Conservation (phyloP, 106 monocot species). For the Posidonia australis region DNA sequence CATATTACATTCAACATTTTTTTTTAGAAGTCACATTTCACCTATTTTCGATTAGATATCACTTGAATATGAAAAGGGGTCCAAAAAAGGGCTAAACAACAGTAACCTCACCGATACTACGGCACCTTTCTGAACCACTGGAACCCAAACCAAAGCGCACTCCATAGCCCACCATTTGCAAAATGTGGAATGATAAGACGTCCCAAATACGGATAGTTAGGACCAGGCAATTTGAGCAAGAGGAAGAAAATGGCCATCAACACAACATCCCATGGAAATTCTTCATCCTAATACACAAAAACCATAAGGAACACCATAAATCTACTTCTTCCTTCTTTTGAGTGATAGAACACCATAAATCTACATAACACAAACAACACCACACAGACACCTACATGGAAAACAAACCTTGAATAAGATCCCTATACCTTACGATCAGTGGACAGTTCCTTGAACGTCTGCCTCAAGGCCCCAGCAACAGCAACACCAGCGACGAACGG, state of each 20-base stretch:
- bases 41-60: too few species aligned
- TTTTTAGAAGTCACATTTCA: too few species aligned
- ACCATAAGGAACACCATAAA: too few species aligned
- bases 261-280: conserved; percentile 46
- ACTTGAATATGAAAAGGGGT: too few species aligned
- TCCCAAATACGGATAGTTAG: conserved; percentile 66
- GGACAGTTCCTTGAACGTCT: conserved; percentile 25
- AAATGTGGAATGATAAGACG: conserved; percentile 63
- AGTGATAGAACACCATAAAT: too few species aligned
- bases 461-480: conserved; percentile 29
- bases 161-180: conserved; percentile 77
- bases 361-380: neutral
- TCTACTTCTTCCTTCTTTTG: too few species aligned
- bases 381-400: neutral
- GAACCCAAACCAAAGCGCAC: conserved; percentile 37
- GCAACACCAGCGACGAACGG: conserved; percentile 50
- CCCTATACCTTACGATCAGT: conserved; percentile 30
- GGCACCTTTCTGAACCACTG: conserved; percentile 30
- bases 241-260: conserved; percentile 39
- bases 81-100: too few species aligned
- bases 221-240: conserved; percentile 61
- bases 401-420: too few species aligned
- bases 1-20: too few species aligned
- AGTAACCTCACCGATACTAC: too few species aligned
- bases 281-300: conserved; percentile 25